A percentile compares a stretch with the other conserved stretches of the same genome.
phyloP scores from a whole-genome alignment of 2,329 filamentous ascomycete species.

The Nectriaceae sp. region DNA sequence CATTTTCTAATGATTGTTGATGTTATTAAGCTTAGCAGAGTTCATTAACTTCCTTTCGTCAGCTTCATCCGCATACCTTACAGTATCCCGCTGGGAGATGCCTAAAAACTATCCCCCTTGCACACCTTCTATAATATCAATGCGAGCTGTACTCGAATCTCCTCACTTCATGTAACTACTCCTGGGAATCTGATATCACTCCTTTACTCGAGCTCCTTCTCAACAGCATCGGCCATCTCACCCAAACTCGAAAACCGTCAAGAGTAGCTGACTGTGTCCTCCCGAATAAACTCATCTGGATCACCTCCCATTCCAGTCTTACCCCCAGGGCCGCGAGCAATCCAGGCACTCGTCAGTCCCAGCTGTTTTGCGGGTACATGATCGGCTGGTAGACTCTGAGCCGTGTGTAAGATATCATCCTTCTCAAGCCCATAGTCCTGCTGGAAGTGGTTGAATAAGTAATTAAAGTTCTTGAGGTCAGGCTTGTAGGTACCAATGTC shows the following conservation, averaged over 20 bases:
- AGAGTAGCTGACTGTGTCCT: conserved; percentile 34
- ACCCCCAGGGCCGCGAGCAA: conserved; percentile 51
- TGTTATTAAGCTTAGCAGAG: too few relatives aligned
- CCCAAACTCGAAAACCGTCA: conserved; percentile 60
- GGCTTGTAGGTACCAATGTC: conserved; percentile 74
- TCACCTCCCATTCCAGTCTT: conserved; percentile 41
- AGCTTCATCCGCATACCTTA: too few relatives aligned
- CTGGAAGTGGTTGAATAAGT: conserved; percentile 56
- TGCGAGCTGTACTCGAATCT: too few relatives aligned
- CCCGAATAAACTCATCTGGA: conserved; percentile 46
- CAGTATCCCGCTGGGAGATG: too few relatives aligned
- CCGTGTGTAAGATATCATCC: conserved; percentile 61
- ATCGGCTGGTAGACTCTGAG: conserved; percentile 70
- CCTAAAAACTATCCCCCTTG: too few relatives aligned
- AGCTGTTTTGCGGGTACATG: conserved; percentile 62
- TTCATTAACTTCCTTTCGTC: too few relatives aligned
- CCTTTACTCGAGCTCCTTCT: too few relatives aligned
- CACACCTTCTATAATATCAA: too few relatives aligned
- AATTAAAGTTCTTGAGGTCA: conserved; percentile 62
- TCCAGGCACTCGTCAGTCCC: conserved; percentile 61
- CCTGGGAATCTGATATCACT: too few relatives aligned
- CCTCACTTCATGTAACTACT: too few relatives aligned
- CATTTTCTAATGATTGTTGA: too few relatives aligned
- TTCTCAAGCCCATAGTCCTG: conserved; percentile 55
- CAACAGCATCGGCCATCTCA: conserved; percentile 53